Conservation (phyloP, 768 basidiomycete genomes). For the Leccinellum albellum region DNA sequence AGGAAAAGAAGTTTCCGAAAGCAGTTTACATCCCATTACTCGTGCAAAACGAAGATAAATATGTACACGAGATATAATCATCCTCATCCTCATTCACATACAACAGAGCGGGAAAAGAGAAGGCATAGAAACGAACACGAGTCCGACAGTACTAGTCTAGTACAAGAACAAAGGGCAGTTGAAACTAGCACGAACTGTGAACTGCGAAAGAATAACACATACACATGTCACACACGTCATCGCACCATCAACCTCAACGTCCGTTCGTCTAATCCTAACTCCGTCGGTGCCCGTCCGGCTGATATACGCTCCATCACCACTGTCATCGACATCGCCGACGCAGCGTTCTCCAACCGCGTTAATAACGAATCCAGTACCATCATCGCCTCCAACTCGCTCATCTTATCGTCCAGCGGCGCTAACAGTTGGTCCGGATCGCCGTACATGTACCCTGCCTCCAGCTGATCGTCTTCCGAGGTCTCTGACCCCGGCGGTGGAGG, state of each 20-base stretch:
- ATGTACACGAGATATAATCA: background rate
- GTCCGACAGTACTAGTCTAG: background rate
- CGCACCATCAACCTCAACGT: slow-evolving; percentile 38
- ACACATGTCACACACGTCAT: slow-evolving; percentile 9
- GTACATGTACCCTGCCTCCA: slow-evolving; percentile 40
- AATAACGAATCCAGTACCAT: slow-evolving; percentile 73
- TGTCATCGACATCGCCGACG: slow-evolving; percentile 31
- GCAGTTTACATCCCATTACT: background rate
- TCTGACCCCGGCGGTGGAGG: slow-evolving; percentile 10
- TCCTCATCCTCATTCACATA: background rate
- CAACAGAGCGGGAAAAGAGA: background rate
- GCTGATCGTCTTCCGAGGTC: slow-evolving; percentile 19
- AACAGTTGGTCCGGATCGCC: slow-evolving; percentile 62
- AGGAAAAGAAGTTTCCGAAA: background rate
- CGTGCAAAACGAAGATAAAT: background rate
- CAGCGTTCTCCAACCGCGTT: slow-evolving; percentile 72
- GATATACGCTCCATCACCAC: slow-evolving; percentile 17
- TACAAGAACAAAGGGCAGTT: background rate
- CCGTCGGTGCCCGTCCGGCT: slow-evolving; percentile 30
- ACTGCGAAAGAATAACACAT: background rate
- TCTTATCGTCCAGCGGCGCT: slow-evolving; percentile 65
- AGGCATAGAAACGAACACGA: background rate
- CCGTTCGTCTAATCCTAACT: slow-evolving; percentile 44
- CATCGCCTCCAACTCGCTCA: slow-evolving; percentile 69
- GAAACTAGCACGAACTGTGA: background rate